Evolutionary conservation across 2,329 filamentous ascomycete species (phyloP).

Genomic region (Penicillium sp.): DNA sequence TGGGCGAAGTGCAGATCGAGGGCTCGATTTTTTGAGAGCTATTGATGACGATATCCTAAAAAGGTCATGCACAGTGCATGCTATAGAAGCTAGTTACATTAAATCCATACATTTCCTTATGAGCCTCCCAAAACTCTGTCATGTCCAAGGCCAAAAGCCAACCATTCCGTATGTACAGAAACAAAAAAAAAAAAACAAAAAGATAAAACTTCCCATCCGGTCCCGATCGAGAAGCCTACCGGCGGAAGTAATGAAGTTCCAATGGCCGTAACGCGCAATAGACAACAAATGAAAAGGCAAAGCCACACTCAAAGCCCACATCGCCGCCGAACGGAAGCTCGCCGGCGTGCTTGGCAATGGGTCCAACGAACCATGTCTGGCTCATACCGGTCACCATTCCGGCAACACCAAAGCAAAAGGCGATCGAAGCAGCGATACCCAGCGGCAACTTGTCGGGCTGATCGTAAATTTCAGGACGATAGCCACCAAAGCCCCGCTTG

Average conservation of each 20-base stretch:
- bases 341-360: slow-evolving; percentile 57
- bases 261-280: slow-evolving; percentile 50
- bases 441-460: slow-evolving; percentile 54
- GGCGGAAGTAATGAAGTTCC: slow-evolving; percentile 43
- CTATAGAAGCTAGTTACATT: no score
- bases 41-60: background rate
- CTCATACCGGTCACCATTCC: slow-evolving; percentile 66
- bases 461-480: slow-evolving; percentile 55
- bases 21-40: background rate
- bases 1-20: no score
- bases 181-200: no score
- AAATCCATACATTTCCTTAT: no score
- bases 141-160: no score
- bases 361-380: slow-evolving; percentile 63
- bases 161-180: no score
- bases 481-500: slow-evolving; percentile 56
- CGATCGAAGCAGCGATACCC: slow-evolving; percentile 56
- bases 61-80: background rate
- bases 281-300: slow-evolving; percentile 51
- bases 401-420: slow-evolving; percentile 58
- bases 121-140: no score
- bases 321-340: slow-evolving; percentile 46
- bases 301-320: slow-evolving; percentile 61
- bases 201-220: slow-evolving; percentile 2
- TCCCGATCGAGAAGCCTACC: slow-evolving; percentile 22